A percentile compares a stretch with the other conserved stretches of the same genome.
phyloP scores from a whole-genome alignment of 2,329 filamentous ascomycete species.

The Arthrinium puccinioides region DNA sequence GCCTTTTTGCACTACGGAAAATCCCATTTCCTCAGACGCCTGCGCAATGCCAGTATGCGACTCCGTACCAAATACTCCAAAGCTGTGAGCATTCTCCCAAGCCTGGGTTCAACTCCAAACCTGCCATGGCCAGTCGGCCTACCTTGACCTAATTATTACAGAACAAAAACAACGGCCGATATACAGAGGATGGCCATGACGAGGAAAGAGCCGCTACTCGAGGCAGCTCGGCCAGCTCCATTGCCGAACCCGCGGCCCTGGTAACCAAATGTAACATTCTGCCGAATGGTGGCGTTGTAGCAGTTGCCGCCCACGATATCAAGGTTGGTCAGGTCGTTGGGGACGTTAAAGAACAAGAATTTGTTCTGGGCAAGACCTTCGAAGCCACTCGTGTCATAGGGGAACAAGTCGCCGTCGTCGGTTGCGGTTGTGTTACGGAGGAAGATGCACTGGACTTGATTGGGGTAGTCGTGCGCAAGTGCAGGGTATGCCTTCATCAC shows the following conservation, averaged over 20 bases:
- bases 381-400: conserved; percentile 69
- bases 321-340: conserved; percentile 59
- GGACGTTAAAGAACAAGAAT: conserved; percentile 75
- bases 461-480: conserved; percentile 58
- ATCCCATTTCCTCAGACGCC: no score
- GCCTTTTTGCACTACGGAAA: no score
- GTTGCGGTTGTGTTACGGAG: conserved; percentile 68
- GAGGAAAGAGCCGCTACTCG: not conserved
- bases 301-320: conserved; percentile 65
- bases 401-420: conserved; percentile 59
- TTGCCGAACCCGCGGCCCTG: conserved; percentile 47
- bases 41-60: not conserved
- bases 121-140: not conserved
- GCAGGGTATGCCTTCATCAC: conserved; percentile 61
- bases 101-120: not conserved
- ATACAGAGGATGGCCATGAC: no score
- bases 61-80: not conserved
- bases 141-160: not conserved
- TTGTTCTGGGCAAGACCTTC: conserved; percentile 54
- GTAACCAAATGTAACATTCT: conserved; percentile 65
- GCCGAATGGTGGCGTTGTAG: conserved; percentile 53
- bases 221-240: conserved; percentile 14
- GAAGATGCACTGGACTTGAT: conserved; percentile 71
- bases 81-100: no score
- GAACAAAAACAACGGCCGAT: not conserved